Conservation (phyloP, 768 basidiomycete genomes). For the Infundibulicybe gibba region DNA sequence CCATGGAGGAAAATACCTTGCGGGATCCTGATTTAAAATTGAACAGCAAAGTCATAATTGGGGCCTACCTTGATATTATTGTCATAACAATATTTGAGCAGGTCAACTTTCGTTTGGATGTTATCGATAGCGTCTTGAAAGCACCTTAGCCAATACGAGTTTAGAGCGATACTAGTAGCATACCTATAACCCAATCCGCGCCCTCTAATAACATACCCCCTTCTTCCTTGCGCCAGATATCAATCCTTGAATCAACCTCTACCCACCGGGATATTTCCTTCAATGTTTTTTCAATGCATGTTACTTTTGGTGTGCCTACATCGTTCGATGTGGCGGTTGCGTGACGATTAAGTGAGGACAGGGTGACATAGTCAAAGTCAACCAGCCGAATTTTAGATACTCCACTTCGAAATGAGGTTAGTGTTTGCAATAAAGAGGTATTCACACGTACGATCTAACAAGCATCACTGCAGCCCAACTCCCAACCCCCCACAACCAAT, state of each 20-base stretch:
- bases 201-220: slow-evolving; percentile 73
- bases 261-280: slow-evolving; percentile 82
- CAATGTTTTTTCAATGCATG: slow-evolving; percentile 64
- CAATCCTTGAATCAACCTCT: slow-evolving; percentile 77
- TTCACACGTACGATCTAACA: slow-evolving; percentile 69
- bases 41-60: neutral
- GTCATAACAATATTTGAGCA: slow-evolving; percentile 85
- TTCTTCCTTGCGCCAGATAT: slow-evolving; percentile 84
- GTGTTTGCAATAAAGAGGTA: neutral
- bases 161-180: slow-evolving; percentile 11
- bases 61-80: slow-evolving; percentile 66
- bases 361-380: slow-evolving; percentile 95
- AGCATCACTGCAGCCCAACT: slow-evolving; percentile 96
- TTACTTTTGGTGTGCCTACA: slow-evolving; percentile 92
- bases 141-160: neutral
- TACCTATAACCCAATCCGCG: slow-evolving; percentile 93
- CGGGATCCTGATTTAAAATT: slow-evolving; percentile 25
- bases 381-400: slow-evolving; percentile 75
- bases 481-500: slow-evolving; percentile 98
- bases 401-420: slow-evolving; percentile 41
- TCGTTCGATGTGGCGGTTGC: slow-evolving; percentile 86
- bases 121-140: slow-evolving; percentile 91
- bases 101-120: slow-evolving; percentile 92
- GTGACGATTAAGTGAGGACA: slow-evolving; percentile 93
- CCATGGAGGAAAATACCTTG: slow-evolving; percentile 97